Base-by-base conservation (phyloP, 176 grass and related monocot species). In the Panicum miliaceum region DNA sequence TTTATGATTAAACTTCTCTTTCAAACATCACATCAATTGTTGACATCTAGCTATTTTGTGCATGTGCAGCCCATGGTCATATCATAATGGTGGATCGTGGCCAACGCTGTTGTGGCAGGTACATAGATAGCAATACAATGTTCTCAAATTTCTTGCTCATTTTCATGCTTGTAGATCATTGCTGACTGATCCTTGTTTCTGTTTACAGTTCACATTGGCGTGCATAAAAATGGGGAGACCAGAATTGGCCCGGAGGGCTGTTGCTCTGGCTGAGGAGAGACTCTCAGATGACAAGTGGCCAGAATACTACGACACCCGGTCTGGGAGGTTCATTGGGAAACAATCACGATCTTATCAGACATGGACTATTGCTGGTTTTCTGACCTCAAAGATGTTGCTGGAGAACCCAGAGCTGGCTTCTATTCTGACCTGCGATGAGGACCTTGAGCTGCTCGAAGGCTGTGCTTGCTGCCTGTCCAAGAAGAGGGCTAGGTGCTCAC, bases 51-150 rank as follows among this genome's bases (percentile, higher is more conserved):
- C 42, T 27, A 47, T 83, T 82, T 61, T 89, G 3, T 92, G 65
- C 26, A 85, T 73, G 29, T 90, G 51, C 93, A 98, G 96, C 20
- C 93, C 96, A 63, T 98, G 96, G 96, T 98, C 96, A 20, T 98
- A 98, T 92, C 96, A 98, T 88, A 98, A 98, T 86, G 93, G 93
- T 86, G 96, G 96, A 84, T 98, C 96, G 72, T 98, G 96, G 96
- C 96, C 96, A 85, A 98, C 96, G 36, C 88, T 98, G 19, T 54
- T 98, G 75, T 98, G 96, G 96, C 96, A 98, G 96, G 96, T 98
- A 94, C 8, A 18, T 68, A 13, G 34, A 78, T 72, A 66, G 47
- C 26, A 13, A 60, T 2, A 56, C 25, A 77, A 19, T 14, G 16
- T 64, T 63, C 54, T 29, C 45, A 73, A 34, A 38, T 41, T 56